phyloP scores from a whole-genome alignment of 164 flowering plant species.

The Dillenia suffruticosa region DNA sequence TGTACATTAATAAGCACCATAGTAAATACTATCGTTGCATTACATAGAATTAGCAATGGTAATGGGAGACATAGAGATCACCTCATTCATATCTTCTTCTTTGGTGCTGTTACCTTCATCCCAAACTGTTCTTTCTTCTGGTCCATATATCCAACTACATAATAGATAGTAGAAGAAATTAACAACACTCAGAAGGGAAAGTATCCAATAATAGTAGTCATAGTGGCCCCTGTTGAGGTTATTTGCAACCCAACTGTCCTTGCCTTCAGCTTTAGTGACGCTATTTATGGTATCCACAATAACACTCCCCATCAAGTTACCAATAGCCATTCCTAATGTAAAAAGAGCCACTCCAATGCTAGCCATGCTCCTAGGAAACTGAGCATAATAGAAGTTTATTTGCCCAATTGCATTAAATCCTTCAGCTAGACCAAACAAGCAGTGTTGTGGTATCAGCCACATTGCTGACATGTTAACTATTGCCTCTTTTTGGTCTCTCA shows the following conservation, averaged over 20 bases:
- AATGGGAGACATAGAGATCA: too few species aligned
- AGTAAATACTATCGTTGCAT: too few species aligned
- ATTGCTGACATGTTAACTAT: slow-evolving; percentile 31
- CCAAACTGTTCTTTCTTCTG: slow-evolving; percentile 1
- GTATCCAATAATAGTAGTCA: slow-evolving; percentile 30
- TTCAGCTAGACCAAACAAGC: slow-evolving; percentile 32
- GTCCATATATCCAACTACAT: slow-evolving; percentile 27
- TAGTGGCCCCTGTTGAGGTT: slow-evolving; percentile 30
- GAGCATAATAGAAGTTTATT: slow-evolving; percentile 25
- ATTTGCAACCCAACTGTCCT: slow-evolving; percentile 26
- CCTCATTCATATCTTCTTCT: background rate
- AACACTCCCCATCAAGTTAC: slow-evolving; percentile 16
- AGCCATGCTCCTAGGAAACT: slow-evolving; percentile 31
- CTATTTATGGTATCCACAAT: slow-evolving; percentile 14
- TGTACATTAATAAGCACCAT: too few species aligned
- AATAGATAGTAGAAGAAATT: slow-evolving; percentile 21
- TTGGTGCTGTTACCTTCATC: slow-evolving; percentile 1
- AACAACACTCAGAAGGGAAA: slow-evolving; percentile 10
- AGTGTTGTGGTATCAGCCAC: slow-evolving; percentile 31
- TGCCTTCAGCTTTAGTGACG: slow-evolving; percentile 14
- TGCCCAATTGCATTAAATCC: slow-evolving; percentile 31
- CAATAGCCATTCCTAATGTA: slow-evolving; percentile 15
- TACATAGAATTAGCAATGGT: too few species aligned
- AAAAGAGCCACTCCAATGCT: slow-evolving; percentile 27
- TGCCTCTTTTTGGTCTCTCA: slow-evolving; percentile 11